phyloP scores from a whole-genome alignment of 306 rosid species.

The Castanea mollissima region DNA sequence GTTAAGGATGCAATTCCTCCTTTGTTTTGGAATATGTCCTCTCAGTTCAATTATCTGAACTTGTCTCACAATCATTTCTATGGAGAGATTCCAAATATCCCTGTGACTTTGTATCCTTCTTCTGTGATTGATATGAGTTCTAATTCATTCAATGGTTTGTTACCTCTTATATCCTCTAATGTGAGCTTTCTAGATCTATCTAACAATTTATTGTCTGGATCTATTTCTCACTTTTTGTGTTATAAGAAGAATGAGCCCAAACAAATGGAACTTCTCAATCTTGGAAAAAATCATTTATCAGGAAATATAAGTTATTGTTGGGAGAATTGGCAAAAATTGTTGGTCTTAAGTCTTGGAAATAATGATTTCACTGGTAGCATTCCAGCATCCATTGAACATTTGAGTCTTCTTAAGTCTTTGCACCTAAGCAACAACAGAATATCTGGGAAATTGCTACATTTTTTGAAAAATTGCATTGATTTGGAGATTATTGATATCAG shows the following conservation, averaged over 20 bases:
- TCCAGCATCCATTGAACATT: conserved; percentile 6
- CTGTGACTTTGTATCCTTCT: neutral
- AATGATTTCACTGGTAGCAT: conserved; percentile 25
- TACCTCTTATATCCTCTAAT: neutral
- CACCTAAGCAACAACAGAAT: conserved; percentile 3
- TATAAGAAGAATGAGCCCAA: neutral
- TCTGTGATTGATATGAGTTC: neutral
- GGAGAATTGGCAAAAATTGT: neutral
- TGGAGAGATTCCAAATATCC: conserved; percentile 18
- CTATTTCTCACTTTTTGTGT: conserved; percentile 3
- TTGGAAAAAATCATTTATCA: conserved; percentile 14
- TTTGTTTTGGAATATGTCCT: conserved; percentile 6
- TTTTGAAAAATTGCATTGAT: too few species aligned
- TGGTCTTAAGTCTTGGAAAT: neutral
- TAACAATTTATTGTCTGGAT: conserved; percentile 11
- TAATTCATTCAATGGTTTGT: conserved; percentile 19
- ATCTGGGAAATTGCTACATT: too few species aligned
- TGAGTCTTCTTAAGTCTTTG: neutral
- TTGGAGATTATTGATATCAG: too few species aligned
- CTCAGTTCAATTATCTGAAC: neutral
- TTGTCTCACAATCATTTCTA: conserved; percentile 20
- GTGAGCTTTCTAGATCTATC: neutral
- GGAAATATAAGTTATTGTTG: conserved; percentile 25
- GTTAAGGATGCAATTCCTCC: neutral
- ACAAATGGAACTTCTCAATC: neutral